Base-by-base conservation (phyloP, 305 asterid species). In the Caryopteris hybrid region DNA sequence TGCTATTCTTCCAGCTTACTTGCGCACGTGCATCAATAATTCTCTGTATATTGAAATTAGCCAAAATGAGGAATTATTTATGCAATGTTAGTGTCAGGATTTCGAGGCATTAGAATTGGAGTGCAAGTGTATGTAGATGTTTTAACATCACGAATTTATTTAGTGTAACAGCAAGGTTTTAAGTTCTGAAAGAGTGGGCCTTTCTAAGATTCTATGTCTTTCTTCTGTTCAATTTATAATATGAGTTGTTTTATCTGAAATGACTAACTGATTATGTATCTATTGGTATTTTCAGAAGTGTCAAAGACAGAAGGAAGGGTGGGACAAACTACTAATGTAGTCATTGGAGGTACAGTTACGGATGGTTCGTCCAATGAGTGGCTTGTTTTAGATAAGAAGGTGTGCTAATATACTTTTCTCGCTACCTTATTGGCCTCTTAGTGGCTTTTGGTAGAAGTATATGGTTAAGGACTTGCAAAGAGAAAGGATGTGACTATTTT, bases 281-380 rank as follows among this genome's bases (percentile, higher is more conserved):
- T 75, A 64, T 71, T 43, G 69, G 42, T 64, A 48, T 58, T 72
- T 52, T 39, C 88, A 94, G 99, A 91, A 83, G 87, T 91, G 65
- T 91, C 98, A 2, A 94, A 81, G 86, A 80, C 90, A 42, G 98
- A 89, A 74, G 97, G 98, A 36, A 86, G 97, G 79, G 91, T 94
- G 62, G 93, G 97, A 52, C 98, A 94, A 73, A 94, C 98, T 3
- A 94, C 99, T n/a, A 91, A 94, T 73, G 83, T 94, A 58, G 95
- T 94, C 23, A 89, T 91, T 46, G 99, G 99, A 47, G 97, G 98
- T 46, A 94, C 99, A 14, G 96, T 89, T 56, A 70, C 88, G 0
- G 96, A 94, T 76, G 96, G 86, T 80, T 83, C 99, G 4, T 76
- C 88, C 31, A 82, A 86, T 56, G 99, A 91, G 85, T 94, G 99